Evolutionary conservation across 176 grass and related monocot species (phyloP), one percentile per base, ranked within the genome.

Genomic region (Oryza punctata): DNA sequence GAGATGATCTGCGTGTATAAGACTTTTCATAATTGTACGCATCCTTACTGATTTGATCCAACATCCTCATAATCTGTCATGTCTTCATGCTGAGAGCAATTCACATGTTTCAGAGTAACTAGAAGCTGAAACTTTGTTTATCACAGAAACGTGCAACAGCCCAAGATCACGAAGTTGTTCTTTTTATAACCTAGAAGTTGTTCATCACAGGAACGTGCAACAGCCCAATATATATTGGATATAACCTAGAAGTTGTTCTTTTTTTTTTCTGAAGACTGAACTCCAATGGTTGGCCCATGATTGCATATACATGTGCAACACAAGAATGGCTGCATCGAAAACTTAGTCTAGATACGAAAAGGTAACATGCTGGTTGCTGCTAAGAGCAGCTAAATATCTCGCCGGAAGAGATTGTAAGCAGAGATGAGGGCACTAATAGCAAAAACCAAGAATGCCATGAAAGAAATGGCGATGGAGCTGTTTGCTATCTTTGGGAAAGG

Each of bases 331-430:
- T 82, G 35, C 66, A 59, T 35, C 4, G 37, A 78, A 73, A 83
- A 61, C 10, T 67, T 67, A 15, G 47, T 73, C 29, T 63, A 86
- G 27, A 38, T 63, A 78, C 46, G 15, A 67, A 27, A 78, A 44
- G 9, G 49, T 15, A 38, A 60, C 46, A 79, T 2, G 8, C 1
- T 25, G 3, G 29, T 71, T 63, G 69, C 12, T 65, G 46, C 14
- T 35, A 73, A 13, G 14, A 44, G 44, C 72, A 72, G 54, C 77
- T 84, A 99, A 27, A 94, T 40, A 80, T 45, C 83, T 78, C 33
- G 81, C 66, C 89, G 81, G 77, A 99, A 99, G 59, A 99, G 85
- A 92, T 92, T 94, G 67, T 99, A 89, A 1, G 93, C 96, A 44
- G 96, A 99, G 74, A 99, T 88, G 41, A 99, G 93, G 14, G 96